These are phyloP conservation scores for Aspergillus bertholletiae DNA, from an alignment of 495 filamentous ascomycete species.

Conservation along the genomic window DNA sequence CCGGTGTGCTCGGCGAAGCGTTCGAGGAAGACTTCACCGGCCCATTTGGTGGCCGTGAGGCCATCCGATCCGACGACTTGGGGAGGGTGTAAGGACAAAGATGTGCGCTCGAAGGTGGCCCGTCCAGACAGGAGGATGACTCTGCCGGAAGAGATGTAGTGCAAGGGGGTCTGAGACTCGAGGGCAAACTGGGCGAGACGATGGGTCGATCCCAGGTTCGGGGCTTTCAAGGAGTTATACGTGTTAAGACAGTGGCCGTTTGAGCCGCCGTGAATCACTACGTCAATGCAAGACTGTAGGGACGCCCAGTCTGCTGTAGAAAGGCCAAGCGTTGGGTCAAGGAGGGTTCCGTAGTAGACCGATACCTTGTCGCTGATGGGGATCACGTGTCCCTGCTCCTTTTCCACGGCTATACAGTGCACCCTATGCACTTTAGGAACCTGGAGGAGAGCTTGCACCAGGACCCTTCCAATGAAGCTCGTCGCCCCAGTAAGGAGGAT, in stretches of 20 bases:
- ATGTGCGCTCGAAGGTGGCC: neutral
- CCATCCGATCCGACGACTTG: slow-evolving; percentile 2
- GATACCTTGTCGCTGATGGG: neutral
- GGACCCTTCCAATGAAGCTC: neutral
- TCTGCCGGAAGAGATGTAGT: slow-evolving; percentile 5
- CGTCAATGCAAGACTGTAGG: neutral
- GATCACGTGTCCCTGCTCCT: neutral
- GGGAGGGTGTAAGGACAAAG: neutral
- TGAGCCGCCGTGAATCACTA: slow-evolving; percentile 8
- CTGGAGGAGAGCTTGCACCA: neutral
- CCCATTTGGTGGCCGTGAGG: slow-evolving; percentile 5
- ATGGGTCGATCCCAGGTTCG: slow-evolving; percentile 4
- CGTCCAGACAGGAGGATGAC: neutral
- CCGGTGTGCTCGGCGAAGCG: neutral
- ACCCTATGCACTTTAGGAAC: neutral
- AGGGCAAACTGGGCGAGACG: neutral
- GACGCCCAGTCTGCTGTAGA: neutral
- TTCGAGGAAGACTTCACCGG: slow-evolving; percentile 2
- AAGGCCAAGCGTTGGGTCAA: neutral
- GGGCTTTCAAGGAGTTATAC: neutral
- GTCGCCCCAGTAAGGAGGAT: slow-evolving; percentile 6
- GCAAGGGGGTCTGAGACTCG: neutral
- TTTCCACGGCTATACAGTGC: slow-evolving; percentile 2
- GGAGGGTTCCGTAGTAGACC: neutral
- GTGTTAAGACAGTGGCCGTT: slow-evolving; percentile 2